Conservation (phyloP, 306 rosid genomes). For the Nissolia schottii region DNA sequence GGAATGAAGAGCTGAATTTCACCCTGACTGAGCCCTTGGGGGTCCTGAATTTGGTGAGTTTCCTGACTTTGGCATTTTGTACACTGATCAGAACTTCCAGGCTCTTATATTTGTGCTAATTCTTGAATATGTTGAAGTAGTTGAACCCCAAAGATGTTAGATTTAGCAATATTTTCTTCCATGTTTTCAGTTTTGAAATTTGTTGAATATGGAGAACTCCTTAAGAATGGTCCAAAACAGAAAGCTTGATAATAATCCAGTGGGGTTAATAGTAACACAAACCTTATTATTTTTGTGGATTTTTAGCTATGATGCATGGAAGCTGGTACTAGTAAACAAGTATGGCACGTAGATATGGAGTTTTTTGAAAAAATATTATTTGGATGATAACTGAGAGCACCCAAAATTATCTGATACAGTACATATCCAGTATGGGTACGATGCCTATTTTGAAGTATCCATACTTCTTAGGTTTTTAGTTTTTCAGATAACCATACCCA, state of each 20-base stretch:
- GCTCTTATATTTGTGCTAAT: not conserved
- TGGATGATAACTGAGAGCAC: too few relatives aligned
- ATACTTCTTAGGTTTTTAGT: too few relatives aligned
- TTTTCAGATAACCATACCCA: not conserved
- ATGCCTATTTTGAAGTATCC: too few relatives aligned
- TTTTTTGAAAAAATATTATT: too few relatives aligned
- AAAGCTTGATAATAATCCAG: not conserved
- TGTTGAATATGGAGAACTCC: not conserved
- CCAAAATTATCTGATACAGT: too few relatives aligned
- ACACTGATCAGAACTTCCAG: not conserved
- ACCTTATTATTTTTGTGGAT: too few relatives aligned
- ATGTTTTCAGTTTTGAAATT: not conserved
- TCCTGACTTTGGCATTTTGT: not conserved
- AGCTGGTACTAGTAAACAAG: too few relatives aligned
- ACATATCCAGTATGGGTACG: too few relatives aligned
- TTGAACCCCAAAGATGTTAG: not conserved
- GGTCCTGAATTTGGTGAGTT: constrained; percentile 70
- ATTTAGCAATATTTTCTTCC: not conserved
- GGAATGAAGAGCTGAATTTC: constrained; percentile 94
- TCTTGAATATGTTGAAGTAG: not conserved
- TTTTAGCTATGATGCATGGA: too few relatives aligned
- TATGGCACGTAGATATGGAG: too few relatives aligned
- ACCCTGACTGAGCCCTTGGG: constrained; percentile 58
- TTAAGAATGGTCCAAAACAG: not conserved
- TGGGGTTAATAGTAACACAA: not conserved